Conservation (phyloP, 2,329 filamentous ascomycete species). For the Colletotrichum sansevieriae region DNA sequence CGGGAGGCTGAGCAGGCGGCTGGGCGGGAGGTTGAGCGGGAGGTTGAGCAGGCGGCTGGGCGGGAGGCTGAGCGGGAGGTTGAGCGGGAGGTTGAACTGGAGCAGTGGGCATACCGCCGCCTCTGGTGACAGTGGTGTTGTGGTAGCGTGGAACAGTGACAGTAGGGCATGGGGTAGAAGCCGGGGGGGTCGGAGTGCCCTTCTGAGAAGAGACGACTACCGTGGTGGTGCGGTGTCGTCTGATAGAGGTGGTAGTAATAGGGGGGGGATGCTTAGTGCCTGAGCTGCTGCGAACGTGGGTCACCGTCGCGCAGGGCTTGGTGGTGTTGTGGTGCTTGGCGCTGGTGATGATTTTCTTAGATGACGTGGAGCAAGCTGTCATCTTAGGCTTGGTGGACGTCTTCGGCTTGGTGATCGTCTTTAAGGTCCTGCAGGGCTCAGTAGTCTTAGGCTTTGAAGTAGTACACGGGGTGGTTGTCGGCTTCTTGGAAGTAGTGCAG, state of each 20-base stretch:
- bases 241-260: conserved; percentile 12
- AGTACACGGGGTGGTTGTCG: neutral
- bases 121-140: conserved; percentile 12
- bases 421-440: neutral
- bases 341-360: conserved; percentile 7
- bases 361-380: conserved; percentile 11
- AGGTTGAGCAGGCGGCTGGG: neutral
- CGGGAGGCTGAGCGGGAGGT: neutral
- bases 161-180: conserved; percentile 15
- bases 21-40: neutral
- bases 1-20: neutral
- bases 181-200: neutral
- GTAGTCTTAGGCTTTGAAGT: conserved; percentile 3
- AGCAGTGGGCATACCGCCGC: conserved; percentile 2
- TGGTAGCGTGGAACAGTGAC: conserved; percentile 8
- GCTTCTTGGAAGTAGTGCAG: neutral
- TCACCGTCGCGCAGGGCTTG: conserved; percentile 3
- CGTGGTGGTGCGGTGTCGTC: conserved; percentile 11
- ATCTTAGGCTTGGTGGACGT: neutral
- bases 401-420: neutral
- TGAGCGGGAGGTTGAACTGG: conserved; percentile 9
- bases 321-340: conserved; percentile 28
- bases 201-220: conserved; percentile 5
- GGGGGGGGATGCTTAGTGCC: neutral
- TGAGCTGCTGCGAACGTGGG: conserved; percentile 1